Percentiles rank a stretch among this genome's conserved stretches.
Evolutionary conservation across 129 eudicot genomes (phyloP).

Genomic region (Pulicaria dysenterica): DNA sequence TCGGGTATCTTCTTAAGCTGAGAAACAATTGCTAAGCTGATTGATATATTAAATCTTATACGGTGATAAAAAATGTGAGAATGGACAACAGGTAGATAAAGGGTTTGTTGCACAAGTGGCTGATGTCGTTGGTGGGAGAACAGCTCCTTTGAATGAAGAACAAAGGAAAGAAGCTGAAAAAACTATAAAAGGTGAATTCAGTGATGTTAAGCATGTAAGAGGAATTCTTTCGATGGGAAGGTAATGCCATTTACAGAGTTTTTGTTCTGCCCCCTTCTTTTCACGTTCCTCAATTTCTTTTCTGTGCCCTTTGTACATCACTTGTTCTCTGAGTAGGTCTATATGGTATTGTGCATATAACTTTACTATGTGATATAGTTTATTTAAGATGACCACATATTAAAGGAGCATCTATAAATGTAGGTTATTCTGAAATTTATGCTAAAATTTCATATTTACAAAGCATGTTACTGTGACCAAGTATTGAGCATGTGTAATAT

Average conservation of each 20-base stretch:
- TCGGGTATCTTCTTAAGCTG: constrained; percentile 53
- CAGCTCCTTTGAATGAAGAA: constrained; percentile 92
- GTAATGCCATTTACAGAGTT: constrained; percentile 37
- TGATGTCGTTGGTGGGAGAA: constrained; percentile 84
- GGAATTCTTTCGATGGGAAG: constrained; percentile 99
- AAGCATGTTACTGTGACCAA: no score
- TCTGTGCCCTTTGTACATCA: no score
- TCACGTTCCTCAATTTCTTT: no score
- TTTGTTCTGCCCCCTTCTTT: no score
- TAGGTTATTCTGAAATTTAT: no score
- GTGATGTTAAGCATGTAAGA: constrained; percentile 94
- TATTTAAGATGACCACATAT: no score
- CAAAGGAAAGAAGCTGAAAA: constrained; percentile 82
- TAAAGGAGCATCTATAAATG: no score
- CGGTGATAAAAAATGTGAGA: constrained; percentile 1
- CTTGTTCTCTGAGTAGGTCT: no score
- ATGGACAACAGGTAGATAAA: constrained; percentile 73
- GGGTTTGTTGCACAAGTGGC: constrained; percentile 99
- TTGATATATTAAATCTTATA: constrained; percentile 16
- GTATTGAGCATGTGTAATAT: no score
- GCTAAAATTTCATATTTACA: no score
- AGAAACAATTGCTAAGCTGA: constrained; percentile 2
- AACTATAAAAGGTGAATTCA: constrained; percentile 90
- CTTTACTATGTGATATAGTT: no score
- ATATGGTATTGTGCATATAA: no score